Percentiles rank a stretch among this genome's conserved stretches.
Conservation (phyloP, 129 eudicot species). For the Lonicera japonica region DNA sequence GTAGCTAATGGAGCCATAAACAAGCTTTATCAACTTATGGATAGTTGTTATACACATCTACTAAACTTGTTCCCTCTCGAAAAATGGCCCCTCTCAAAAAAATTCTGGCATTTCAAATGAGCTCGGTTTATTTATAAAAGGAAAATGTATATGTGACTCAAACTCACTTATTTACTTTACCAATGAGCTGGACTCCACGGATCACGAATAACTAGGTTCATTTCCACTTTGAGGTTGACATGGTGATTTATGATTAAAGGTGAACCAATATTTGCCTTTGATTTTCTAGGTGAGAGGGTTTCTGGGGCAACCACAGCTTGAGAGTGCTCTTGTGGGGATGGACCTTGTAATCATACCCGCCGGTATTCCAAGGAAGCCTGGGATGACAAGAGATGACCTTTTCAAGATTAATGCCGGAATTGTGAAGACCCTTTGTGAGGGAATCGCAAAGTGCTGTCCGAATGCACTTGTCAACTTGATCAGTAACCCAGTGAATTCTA, state of each 20-base stretch:
- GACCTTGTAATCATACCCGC: constrained; percentile 93
- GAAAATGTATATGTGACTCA: too few species aligned
- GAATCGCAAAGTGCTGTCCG: constrained; percentile 80
- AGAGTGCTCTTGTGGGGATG: constrained; percentile 74
- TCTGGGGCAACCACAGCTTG: constrained; percentile 81
- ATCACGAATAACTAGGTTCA: too few species aligned
- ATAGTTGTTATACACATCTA: too few species aligned
- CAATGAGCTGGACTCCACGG: too few species aligned
- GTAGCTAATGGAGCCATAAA: too few species aligned
- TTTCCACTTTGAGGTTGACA: too few species aligned
- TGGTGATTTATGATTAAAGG: background rate
- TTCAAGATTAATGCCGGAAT: constrained; percentile 96
- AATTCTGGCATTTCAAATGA: too few species aligned
- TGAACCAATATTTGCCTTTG: background rate
- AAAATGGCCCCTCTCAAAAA: too few species aligned
- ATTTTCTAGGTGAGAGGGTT: constrained; percentile 62
- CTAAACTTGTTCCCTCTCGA: too few species aligned
- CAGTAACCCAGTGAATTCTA: constrained; percentile 95
- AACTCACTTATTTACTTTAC: too few species aligned
- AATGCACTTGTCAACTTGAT: constrained; percentile 83
- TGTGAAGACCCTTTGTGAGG: constrained; percentile 82
- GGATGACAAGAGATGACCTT: constrained; percentile 97
- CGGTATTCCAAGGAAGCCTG: constrained; percentile 98
- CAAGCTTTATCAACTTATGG: too few species aligned
- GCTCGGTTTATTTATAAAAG: too few species aligned